Percentiles rank a stretch among this genome's conserved stretches.
Evolutionary conservation across 495 filamentous ascomycete genomes (phyloP).

Genomic region (Penicillium maclennaniae): DNA sequence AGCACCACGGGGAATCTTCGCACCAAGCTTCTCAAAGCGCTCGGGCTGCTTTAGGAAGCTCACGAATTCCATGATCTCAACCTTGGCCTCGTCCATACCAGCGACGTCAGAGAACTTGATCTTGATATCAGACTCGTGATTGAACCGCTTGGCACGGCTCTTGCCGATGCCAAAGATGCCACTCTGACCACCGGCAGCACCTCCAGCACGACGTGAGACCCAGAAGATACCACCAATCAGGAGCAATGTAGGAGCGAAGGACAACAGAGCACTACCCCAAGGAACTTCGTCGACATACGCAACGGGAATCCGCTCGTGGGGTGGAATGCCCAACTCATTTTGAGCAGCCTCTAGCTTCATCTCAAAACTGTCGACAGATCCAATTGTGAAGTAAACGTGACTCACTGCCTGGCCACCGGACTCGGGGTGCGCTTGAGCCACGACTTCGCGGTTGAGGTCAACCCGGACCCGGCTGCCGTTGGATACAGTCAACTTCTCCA

Average conservation of each 20-base stretch:
- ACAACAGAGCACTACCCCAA: constrained; percentile 58
- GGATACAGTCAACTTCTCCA: constrained; percentile 84
- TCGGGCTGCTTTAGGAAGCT: constrained; percentile 90
- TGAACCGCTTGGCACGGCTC: constrained; percentile 93
- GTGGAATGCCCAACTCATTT: constrained; percentile 77
- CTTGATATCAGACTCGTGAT: constrained; percentile 92
- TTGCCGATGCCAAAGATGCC: constrained; percentile 94
- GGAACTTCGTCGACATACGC: constrained; percentile 76
- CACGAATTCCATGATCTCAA: constrained; percentile 99
- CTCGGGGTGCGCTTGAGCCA: constrained; percentile 74
- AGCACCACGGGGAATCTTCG: constrained; percentile 95
- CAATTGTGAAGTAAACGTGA: constrained; percentile 92
- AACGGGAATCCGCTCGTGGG: constrained; percentile 82
- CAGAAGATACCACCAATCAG: constrained; percentile 76
- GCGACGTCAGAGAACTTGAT: constrained; percentile 96
- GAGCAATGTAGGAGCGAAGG: constrained; percentile 83
- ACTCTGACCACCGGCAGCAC: constrained; percentile 61
- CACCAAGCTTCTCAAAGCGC: constrained; percentile 85
- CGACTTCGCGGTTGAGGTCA: constrained; percentile 78
- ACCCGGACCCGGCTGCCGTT: constrained; percentile 72
- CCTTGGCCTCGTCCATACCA: constrained; percentile 97
- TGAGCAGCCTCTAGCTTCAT: constrained; percentile 82
- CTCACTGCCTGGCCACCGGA: constrained; percentile 68
- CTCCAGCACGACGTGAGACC: constrained; percentile 61
- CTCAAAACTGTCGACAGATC: constrained; percentile 91